Evolutionary conservation across 805 yeast genomes (phyloP).

Genomic region (Starmerella etchellsii): DNA sequence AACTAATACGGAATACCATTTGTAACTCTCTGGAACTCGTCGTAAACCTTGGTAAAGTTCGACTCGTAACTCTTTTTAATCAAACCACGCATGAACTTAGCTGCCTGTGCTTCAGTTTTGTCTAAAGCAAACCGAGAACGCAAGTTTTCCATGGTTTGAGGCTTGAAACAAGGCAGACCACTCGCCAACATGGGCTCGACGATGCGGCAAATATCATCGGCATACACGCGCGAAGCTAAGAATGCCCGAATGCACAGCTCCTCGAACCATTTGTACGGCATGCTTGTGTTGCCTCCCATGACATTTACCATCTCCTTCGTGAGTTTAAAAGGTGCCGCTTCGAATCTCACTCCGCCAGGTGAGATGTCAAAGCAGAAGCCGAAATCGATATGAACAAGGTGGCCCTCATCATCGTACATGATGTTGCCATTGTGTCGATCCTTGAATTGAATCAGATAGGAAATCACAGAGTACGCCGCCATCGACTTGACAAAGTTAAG

Average conservation of each 20-base stretch:
- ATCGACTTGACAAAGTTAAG: constrained; percentile 84
- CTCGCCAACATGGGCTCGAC: constrained; percentile 88
- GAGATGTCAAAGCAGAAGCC: constrained; percentile 98
- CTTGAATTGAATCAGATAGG: constrained; percentile 81
- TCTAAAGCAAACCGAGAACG: constrained; percentile 66
- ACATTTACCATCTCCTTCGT: constrained; percentile 94
- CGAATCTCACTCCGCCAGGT: constrained; percentile 97
- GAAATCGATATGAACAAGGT: constrained; percentile 89
- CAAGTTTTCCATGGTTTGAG: constrained; percentile 64
- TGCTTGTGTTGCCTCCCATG: constrained; percentile 78
- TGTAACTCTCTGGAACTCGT: constrained; percentile 90
- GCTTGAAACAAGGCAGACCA: constrained; percentile 93
- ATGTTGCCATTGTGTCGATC: constrained; percentile 97
- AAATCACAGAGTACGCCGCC: constrained; percentile 84
- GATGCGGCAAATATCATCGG: constrained; percentile 71
- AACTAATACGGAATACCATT: constrained; percentile 92
- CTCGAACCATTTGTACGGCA: constrained; percentile 86
- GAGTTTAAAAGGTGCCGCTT: constrained; percentile 93
- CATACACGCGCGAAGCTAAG: constrained; percentile 75
- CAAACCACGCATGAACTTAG: constrained; percentile 57
- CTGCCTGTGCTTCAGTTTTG: constrained; percentile 76
- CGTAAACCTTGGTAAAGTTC: constrained; percentile 84
- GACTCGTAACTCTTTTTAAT: constrained; percentile 76
- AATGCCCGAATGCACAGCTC: constrained; percentile 89
- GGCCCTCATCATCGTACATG: constrained; percentile 93